These are phyloP conservation scores for Aureobasidium sp. DNA, from an alignment of 2,329 filamentous ascomycete genomes.

Conservation along the genomic window DNA sequence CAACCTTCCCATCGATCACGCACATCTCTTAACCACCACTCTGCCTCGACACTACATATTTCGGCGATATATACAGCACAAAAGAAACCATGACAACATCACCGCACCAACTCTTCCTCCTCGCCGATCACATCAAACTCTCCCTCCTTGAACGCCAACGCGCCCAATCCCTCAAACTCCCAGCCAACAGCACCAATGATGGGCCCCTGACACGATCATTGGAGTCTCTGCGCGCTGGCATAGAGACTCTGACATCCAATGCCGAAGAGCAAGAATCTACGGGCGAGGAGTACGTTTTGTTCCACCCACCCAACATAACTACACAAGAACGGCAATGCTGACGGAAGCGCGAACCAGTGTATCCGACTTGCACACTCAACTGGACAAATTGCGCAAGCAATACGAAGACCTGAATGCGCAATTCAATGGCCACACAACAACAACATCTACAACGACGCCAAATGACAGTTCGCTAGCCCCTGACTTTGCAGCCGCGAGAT, in stretches of 20 bases:
- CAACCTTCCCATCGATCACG: background rate
- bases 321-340: background rate
- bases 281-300: slow-evolving; percentile 39
- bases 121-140: slow-evolving; percentile 95
- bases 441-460: slow-evolving; percentile 44
- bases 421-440: slow-evolving; percentile 59
- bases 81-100: slow-evolving; percentile 33
- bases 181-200: slow-evolving; percentile 68
- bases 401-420: slow-evolving; percentile 70
- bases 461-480: slow-evolving; percentile 56
- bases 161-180: slow-evolving; percentile 70
- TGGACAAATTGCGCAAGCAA: slow-evolving; percentile 64
- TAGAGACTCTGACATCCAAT: slow-evolving; percentile 60
- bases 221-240: slow-evolving; percentile 74
- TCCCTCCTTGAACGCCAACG: slow-evolving; percentile 88
- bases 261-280: slow-evolving; percentile 45
- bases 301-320: background rate
- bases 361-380: slow-evolving; percentile 45
- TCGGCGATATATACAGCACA: background rate
- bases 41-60: background rate
- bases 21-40: background rate
- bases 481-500: slow-evolving; percentile 57
- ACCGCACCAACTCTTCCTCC: slow-evolving; percentile 72
- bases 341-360: background rate
- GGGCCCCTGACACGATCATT: slow-evolving; percentile 82